These are phyloP conservation scores for Chrysanthemum seticuspe DNA, from an alignment of 129 eudicot genomes.

Conservation along the genomic window DNA sequence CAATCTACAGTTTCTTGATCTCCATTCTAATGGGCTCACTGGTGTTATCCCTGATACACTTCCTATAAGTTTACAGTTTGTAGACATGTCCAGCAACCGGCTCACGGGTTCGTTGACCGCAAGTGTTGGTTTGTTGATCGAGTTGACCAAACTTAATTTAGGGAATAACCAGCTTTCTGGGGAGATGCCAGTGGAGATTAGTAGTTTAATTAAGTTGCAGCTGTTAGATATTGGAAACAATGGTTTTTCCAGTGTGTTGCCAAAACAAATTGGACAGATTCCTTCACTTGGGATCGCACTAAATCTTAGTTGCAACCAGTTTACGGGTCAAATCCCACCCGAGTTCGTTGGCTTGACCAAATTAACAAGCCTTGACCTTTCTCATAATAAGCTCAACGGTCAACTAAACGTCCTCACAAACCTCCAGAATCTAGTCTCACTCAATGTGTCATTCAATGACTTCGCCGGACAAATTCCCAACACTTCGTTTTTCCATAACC, in stretches of 20 bases:
- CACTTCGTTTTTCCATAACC: conserved; percentile 69
- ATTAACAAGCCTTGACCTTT: conserved; percentile 70
- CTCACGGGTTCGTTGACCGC: conserved; percentile 57
- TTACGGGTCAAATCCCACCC: conserved; percentile 67
- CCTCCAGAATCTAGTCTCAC: conserved; percentile 84
- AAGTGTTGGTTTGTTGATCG: conserved; percentile 54
- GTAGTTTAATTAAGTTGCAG: conserved; percentile 68
- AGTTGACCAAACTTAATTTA: conserved; percentile 71
- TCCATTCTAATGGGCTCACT: conserved; percentile 67
- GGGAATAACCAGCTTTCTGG: conserved; percentile 74
- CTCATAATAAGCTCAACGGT: conserved; percentile 75
- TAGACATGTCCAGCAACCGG: conserved; percentile 76
- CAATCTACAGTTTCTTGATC: conserved; percentile 88
- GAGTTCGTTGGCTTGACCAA: conserved; percentile 70
- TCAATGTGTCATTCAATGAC: conserved; percentile 77
- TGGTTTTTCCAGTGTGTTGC: conserved; percentile 70
- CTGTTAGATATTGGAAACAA: conserved; percentile 79
- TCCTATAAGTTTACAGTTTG: conserved; percentile 70
- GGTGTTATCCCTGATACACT: conserved; percentile 64
- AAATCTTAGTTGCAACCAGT: conserved; percentile 78
- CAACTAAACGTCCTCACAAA: conserved; percentile 43
- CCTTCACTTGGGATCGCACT: conserved; percentile 88
- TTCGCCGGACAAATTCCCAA: conserved; percentile 83
- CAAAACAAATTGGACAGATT: conserved; percentile 77
- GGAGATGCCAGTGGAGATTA: conserved; percentile 67